A percentile compares a stretch with the other conserved stretches of the same genome.
Evolutionary conservation across 371 early-diverging fungal genomes (phyloP).

Genomic region (Syncephalastrum monosporum): DNA sequence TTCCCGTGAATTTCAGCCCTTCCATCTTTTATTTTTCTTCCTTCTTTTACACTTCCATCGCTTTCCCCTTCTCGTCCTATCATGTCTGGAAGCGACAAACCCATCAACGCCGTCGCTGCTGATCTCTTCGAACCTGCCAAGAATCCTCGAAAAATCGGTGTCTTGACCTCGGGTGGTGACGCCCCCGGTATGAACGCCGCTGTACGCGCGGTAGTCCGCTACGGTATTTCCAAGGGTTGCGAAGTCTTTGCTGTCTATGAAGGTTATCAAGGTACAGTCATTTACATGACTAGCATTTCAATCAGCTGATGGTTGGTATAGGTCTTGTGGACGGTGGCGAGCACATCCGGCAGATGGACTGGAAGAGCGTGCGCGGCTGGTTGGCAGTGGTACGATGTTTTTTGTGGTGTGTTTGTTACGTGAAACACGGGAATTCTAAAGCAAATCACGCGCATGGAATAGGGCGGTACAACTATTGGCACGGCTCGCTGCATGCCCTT

Average conservation of each 20-base stretch:
- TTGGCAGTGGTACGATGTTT: slow-evolving; percentile 58
- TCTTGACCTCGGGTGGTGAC: slow-evolving; percentile 99
- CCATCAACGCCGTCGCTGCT: slow-evolving; percentile 36
- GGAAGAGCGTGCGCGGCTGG: slow-evolving; percentile 90
- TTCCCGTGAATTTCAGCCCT: slow-evolving; percentile 14
- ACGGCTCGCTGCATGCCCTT: slow-evolving; percentile 92
- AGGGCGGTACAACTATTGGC: slow-evolving; percentile 96
- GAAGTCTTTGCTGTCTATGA: slow-evolving; percentile 91
- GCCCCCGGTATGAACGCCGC: slow-evolving; percentile 99
- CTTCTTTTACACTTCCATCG: slow-evolving; percentile 9
- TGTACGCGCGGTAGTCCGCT: slow-evolving; percentile 94
- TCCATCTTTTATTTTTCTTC: slow-evolving; percentile 10
- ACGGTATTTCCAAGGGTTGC: slow-evolving; percentile 82
- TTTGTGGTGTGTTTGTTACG: not conserved
- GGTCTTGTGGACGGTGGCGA: slow-evolving; percentile 94
- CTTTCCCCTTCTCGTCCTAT: slow-evolving; percentile 60
- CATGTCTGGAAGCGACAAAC: slow-evolving; percentile 53
- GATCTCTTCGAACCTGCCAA: slow-evolving; percentile 18
- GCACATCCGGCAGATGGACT: slow-evolving; percentile 79
- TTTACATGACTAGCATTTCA: not conserved
- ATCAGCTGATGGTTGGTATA: slow-evolving; percentile 16
- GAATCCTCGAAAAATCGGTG: slow-evolving; percentile 68
- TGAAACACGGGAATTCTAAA: no score
- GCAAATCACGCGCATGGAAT: not conserved
- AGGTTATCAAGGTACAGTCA: slow-evolving; percentile 89